phyloP scores from a whole-genome alignment of 2,329 filamentous ascomycete genomes.

The Diaporthe sp. region DNA sequence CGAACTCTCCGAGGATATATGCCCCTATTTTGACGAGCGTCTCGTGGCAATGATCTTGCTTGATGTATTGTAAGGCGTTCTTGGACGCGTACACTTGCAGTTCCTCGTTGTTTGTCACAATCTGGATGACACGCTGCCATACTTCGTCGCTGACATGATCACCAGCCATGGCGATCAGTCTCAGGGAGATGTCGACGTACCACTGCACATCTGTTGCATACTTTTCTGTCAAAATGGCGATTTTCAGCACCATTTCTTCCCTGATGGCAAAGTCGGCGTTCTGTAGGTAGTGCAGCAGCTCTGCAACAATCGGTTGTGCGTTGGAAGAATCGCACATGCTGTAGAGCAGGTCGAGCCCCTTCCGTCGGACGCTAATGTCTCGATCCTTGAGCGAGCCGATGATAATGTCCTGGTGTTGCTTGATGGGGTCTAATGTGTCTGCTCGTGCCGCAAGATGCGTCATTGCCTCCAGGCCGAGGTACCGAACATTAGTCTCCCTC shows the following conservation, averaged over 20 bases:
- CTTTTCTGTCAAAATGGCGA: constrained; percentile 97
- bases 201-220: constrained; percentile 98
- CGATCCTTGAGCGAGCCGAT: constrained; percentile 93
- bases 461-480: constrained; percentile 96
- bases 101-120: constrained; percentile 99
- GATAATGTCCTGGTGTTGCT: constrained; percentile 97
- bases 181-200: constrained; percentile 98
- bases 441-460: constrained; percentile 94
- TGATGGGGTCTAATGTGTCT: constrained; percentile 96
- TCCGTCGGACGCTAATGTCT: constrained; percentile 96
- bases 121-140: constrained; percentile 98
- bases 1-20: constrained; percentile 96
- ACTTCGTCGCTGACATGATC: constrained; percentile 99
- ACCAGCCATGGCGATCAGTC: constrained; percentile 94
- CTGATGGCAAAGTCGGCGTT: constrained; percentile 97
- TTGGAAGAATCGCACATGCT: constrained; percentile 99
- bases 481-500: constrained; percentile 95
- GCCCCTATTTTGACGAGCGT: constrained; percentile 97
- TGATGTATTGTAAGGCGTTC: constrained; percentile 91
- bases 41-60: constrained; percentile 93
- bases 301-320: constrained; percentile 90
- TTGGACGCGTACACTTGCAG: constrained; percentile 96
- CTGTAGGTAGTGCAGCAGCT: constrained; percentile 93
- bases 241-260: constrained; percentile 99
- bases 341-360: constrained; percentile 95